Percentiles rank a stretch among this genome's conserved stretches.
These are phyloP conservation scores for Sclerotinia borealis DNA, from an alignment of 2,329 filamentous ascomycete species.

Conservation along the genomic window DNA sequence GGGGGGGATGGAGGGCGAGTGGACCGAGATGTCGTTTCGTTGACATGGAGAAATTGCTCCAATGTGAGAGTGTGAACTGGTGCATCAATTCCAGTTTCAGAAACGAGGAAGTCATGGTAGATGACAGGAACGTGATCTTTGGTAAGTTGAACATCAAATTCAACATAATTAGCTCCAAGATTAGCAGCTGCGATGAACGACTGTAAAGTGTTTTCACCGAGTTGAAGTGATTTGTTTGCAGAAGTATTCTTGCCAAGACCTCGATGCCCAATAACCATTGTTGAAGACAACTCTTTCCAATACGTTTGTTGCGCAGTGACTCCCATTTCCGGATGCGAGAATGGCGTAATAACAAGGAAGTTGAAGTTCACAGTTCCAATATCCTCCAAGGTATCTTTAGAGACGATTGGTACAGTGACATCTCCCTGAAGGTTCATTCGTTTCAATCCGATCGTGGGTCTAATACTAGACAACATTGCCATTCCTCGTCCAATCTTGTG, in stretches of 20 bases:
- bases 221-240: slow-evolving; percentile 77
- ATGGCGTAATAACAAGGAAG: slow-evolving; percentile 90
- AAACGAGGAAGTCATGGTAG: slow-evolving; percentile 97
- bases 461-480: slow-evolving; percentile 79
- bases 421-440: slow-evolving; percentile 92
- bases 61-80: slow-evolving; percentile 92
- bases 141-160: slow-evolving; percentile 91
- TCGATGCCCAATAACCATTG: slow-evolving; percentile 70
- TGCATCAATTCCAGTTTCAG: slow-evolving; percentile 93
- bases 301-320: slow-evolving; percentile 88
- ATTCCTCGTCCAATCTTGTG: slow-evolving; percentile 85
- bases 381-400: slow-evolving; percentile 68
- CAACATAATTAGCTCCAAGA: slow-evolving; percentile 70
- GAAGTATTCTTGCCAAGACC: slow-evolving; percentile 86
- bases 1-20: slow-evolving; percentile 43
- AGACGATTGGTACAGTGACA: slow-evolving; percentile 80
- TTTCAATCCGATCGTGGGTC: slow-evolving; percentile 73
- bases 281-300: slow-evolving; percentile 87
- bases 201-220: slow-evolving; percentile 92
- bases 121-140: slow-evolving; percentile 98
- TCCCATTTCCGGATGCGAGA: slow-evolving; percentile 88
- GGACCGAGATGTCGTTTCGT: slow-evolving; percentile 42
- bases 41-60: slow-evolving; percentile 88
- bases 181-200: slow-evolving; percentile 97
- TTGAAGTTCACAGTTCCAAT: slow-evolving; percentile 97